Evolutionary conservation across 2,329 filamentous ascomycete species (phyloP), one percentile per base, ranked within the genome.

Genomic region (Apiospora aurea): DNA sequence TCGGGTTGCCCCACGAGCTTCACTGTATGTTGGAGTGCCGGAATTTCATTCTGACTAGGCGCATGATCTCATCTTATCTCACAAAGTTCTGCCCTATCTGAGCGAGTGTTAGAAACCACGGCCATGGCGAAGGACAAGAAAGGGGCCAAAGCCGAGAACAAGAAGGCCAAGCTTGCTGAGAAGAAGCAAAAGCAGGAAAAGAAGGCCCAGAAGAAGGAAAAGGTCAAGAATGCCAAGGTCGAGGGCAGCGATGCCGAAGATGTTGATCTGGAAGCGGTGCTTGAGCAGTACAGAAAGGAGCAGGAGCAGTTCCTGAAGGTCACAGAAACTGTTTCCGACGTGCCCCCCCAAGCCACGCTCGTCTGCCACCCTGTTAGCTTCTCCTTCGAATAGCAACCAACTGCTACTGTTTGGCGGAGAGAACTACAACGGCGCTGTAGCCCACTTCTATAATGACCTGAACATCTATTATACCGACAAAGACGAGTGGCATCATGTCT

Each of bases 241-340:
- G 92, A 93, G 41, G 95, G 95, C 81, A 96, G 94, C 79, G 96
- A 98, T 80, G 94, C 89, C 67, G 96, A 98, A 81, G 95, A 98
- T 77, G 91, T 96, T 18, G 96, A 98, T 82, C 89, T 99, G 49
- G 96, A 99, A 80, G 92, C 92, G 66, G 95, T 99, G 64, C 90
- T 99, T 41, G 95, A 96, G 66, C 94, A 97, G 81, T 98, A 97
- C 83, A 93, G 93, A 76, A 94, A 93, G 80, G 93, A 95, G 82
- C 96, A 99, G 85, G 96, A 97, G 79, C 93, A 94, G 79, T 98
- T 97, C 80, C 89, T 96, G 78, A 97, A 97, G 83, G 90, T 99
- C 78, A 98, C 96, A 5, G 96, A 99, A 84, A 88, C 89, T 2
- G 85, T 92, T 34, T 89, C 88, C 61, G 89, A 90, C 34, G 89